phyloP scores from a whole-genome alignment of 2,329 filamentous ascomycete genomes.

The Coleophoma crateriformis region DNA sequence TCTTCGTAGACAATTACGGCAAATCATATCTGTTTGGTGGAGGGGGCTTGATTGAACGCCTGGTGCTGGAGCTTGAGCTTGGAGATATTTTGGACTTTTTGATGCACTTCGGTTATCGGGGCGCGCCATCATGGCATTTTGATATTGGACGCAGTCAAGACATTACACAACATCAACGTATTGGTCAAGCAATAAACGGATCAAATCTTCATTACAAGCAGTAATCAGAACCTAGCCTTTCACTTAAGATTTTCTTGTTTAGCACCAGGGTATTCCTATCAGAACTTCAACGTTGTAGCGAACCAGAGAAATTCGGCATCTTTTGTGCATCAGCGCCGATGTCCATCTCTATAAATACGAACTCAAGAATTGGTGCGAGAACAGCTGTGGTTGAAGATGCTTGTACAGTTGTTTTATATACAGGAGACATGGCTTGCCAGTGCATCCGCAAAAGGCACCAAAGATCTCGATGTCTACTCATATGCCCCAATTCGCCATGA shows the following conservation, averaged over 20 bases:
- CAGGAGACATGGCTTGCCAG: neutral
- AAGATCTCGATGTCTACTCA: neutral
- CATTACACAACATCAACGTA: too few species aligned
- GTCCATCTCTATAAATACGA: neutral
- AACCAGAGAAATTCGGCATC: too few species aligned
- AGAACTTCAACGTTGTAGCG: too few species aligned
- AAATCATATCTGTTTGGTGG: constrained; percentile 26
- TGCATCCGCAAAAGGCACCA: too few species aligned
- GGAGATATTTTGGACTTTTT: constrained; percentile 12
- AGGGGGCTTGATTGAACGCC: constrained; percentile 14
- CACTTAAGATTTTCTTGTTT: too few species aligned
- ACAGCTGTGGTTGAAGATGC: neutral
- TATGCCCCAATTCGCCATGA: neutral
- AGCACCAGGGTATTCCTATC: too few species aligned
- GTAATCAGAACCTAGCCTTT: too few species aligned
- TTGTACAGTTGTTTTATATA: constrained; percentile 1
- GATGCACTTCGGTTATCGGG: neutral
- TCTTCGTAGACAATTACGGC: constrained; percentile 41
- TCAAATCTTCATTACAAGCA: too few species aligned
- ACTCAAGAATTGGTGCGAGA: neutral
- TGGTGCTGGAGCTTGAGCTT: constrained; percentile 17
- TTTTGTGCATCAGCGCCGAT: too few species aligned
- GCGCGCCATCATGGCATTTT: neutral
- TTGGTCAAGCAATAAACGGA: too few species aligned
- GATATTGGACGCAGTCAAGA: neutral